These are phyloP conservation scores for Achaetomium macrosporum DNA, from an alignment of 2,329 filamentous ascomycete genomes.

Conservation along the genomic window DNA sequence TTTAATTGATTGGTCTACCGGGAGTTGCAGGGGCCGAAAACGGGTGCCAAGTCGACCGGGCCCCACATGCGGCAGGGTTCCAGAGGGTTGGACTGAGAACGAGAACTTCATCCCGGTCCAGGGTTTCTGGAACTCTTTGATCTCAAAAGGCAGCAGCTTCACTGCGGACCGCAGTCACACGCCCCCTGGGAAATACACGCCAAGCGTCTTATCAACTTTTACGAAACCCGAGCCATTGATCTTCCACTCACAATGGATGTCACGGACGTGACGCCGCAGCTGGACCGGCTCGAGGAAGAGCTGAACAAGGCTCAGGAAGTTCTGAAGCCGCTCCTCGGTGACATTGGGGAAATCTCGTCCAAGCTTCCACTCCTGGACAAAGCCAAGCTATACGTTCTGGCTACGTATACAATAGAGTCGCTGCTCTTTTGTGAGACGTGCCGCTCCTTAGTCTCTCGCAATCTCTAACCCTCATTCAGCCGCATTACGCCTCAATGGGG, in stretches of 20 bases:
- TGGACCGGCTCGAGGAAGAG: constrained; percentile 70
- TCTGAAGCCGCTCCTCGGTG: constrained; percentile 66
- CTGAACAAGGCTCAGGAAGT: constrained; percentile 72
- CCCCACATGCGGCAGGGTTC: too few relatives aligned
- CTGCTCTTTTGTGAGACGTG: constrained; percentile 69
- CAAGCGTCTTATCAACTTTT: too few relatives aligned
- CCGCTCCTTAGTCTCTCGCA: not conserved
- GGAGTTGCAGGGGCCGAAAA: not conserved
- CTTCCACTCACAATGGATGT: constrained; percentile 37
- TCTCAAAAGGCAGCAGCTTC: not conserved
- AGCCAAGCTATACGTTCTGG: constrained; percentile 85
- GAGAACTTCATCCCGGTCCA: not conserved
- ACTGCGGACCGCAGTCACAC: too few relatives aligned
- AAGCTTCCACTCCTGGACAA: constrained; percentile 90
- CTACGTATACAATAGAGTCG: constrained; percentile 85
- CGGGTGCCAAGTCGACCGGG: not conserved
- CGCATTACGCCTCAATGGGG: constrained; percentile 70
- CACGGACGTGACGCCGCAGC: constrained; percentile 56
- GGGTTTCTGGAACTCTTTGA: constrained; percentile 2
- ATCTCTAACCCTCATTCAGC: constrained; percentile 40
- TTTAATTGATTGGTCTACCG: constrained; percentile 6
- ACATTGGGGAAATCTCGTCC: constrained; percentile 61
- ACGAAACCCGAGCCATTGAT: too few relatives aligned
- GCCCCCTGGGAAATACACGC: too few relatives aligned
- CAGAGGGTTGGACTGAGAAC: too few relatives aligned